Base-by-base conservation (phyloP, 2,329 filamentous ascomycete species). In the Xylariaceae sp. region DNA sequence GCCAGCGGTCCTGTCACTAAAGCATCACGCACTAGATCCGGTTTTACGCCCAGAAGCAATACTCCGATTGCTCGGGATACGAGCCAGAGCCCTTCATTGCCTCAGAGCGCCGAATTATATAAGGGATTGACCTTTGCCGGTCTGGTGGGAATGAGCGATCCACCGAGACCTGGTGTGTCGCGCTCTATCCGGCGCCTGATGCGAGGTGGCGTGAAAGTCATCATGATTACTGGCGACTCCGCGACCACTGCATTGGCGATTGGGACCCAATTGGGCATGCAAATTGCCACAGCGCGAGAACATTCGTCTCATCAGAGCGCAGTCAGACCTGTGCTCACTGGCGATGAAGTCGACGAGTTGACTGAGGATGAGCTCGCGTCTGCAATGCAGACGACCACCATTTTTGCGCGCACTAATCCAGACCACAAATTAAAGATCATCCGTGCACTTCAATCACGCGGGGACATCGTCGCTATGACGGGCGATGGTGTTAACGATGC, bases 401-500 rank as follows among this genome's bases (percentile, higher is more conserved):
- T 98, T 42, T 98, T 98, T 61, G 94, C 93, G 15, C 84, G 94
- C 39, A 97, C 93, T 2, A 95, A 89, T 50, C 93, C 93, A 0
- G 93, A 98, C 49, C 93, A 98, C 69, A 98, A 98, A 68, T 80
- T 98, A 72, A 97, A 95, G 66, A 98, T 98, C 57, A 86, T 98
- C 47, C 77, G 80, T 41, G 93, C 93, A 0, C 78, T 98, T 19
- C 93, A 98, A 65, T 81, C 87, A 42, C 85, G 91, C 29, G 91
- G 91, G 22, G 90, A 97, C 64, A 94, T 98, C 39, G 93, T 98
- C 34, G 94, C 93, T 43, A 98, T 98, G 93, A 98, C 93, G 11
- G 93, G 93, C 6, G 93, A 98, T 56, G 93, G 93, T 37, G 94
- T 98, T 45, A 98, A 98, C 54, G 93, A 98, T 67, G 93, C 93